Conservation (phyloP, 1,284 basidiomycete genomes). For the Ustilago crameri region DNA sequence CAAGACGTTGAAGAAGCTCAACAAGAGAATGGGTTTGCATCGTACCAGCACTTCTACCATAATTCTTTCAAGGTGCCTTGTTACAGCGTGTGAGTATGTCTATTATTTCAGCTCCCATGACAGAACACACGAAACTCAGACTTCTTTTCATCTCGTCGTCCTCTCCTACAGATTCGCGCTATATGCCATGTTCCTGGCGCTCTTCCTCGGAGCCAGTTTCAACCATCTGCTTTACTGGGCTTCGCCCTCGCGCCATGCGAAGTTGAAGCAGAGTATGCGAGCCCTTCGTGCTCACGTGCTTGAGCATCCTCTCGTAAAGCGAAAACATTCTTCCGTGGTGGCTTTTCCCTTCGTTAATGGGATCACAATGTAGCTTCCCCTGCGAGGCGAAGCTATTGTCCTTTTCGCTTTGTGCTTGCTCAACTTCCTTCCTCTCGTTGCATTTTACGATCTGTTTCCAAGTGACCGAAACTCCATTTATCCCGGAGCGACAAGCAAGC, state of each 20-base stretch:
- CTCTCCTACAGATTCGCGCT: no score
- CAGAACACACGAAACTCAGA: not conserved
- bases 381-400: conserved; percentile 43
- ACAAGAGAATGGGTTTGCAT: no score
- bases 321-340: conserved; percentile 27
- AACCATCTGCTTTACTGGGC: no score
- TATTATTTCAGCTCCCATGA: no score
- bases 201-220: no score
- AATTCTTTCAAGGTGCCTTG: conserved; percentile 37
- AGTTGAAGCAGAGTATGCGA: no score
- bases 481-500: no score
- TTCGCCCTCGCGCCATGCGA: no score
- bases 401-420: conserved; percentile 27
- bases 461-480: no score
- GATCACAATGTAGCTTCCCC: conserved; percentile 45
- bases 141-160: no score
- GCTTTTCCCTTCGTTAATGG: conserved; percentile 24
- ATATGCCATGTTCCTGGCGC: no score
- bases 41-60: conserved; percentile 26
- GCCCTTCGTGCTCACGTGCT: conserved; percentile 31
- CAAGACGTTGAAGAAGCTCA: no score
- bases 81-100: conserved; percentile 15
- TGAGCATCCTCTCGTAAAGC: conserved; percentile 24
- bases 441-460: conserved; percentile 43
- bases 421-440: conserved; percentile 49